Base-by-base conservation (phyloP, 257 asterid genomes). In the Lycium barbarum region DNA sequence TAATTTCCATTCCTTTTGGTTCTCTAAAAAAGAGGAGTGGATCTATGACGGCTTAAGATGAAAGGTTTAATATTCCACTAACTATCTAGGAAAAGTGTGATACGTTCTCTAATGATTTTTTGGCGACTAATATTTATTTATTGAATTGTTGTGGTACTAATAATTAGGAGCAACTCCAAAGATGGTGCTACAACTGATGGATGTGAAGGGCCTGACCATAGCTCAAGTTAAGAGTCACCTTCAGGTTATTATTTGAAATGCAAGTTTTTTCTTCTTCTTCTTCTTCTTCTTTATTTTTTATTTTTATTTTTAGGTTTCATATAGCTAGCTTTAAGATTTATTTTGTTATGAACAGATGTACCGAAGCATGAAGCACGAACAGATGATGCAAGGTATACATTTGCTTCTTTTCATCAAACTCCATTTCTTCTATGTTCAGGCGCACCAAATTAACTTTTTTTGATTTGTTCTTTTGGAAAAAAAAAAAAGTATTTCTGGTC, bases 201-300 rank as follows among this genome's bases (percentile, higher is more conserved):
- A 91, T 89, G 95, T 92, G 85, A 91, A 88, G 84, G 98, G 93
- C 81, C 83, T 94, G 82, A 91, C 94, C 0, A 89, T 94, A 82
- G 89, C 98, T 47, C 97, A 94, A 84, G 92, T 94, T 57, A 94
- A 94, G 90, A 93, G 98, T 86, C 98, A 94, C 68, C 94, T 94
- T 58, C 98, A 94, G 97, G 98, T 94, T 40, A 40, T 40, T 40
- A 40, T 40, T 89, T 17, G 18, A 74, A 7, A 10, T 26, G 33
- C 33, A 26, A 26, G 33, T 26, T 26, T 0, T 26, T 26, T 26
- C 33, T 26, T 26, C 33, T 26, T 26, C 33, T 26, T 26, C 33
- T 26, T 26, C 33, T 58, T 58, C 22, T 14, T 1, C 17, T 17
- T 17, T 6, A 15, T 58, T 17, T 7, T 57, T 3, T 14, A 14